phyloP scores from a whole-genome alignment of 805 yeast genomes.

The Saturnispora besseyi region DNA sequence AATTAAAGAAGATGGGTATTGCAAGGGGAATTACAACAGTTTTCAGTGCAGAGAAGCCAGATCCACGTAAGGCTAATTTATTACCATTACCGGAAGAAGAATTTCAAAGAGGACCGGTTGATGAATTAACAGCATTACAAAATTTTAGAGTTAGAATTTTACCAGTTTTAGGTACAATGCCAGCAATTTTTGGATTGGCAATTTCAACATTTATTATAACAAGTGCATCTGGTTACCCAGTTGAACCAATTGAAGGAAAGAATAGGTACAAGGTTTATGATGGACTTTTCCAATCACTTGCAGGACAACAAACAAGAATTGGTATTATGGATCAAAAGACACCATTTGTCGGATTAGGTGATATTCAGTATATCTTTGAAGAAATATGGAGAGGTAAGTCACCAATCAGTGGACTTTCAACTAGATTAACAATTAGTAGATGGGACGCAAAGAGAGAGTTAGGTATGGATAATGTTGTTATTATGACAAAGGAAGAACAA shows the following conservation, averaged over 20 bases:
- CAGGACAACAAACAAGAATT: slow-evolving; percentile 78
- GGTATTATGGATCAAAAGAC: slow-evolving; percentile 66
- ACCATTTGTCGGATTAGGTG: slow-evolving; percentile 56
- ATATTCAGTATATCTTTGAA: slow-evolving; percentile 75
- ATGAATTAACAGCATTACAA: slow-evolving; percentile 74
- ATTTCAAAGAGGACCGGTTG: slow-evolving; percentile 71
- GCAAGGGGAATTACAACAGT: slow-evolving; percentile 72
- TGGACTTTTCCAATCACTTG: slow-evolving; percentile 68
- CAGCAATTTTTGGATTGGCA: slow-evolving; percentile 90
- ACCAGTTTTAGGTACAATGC: slow-evolving; percentile 95
- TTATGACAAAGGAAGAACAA: slow-evolving; percentile 86
- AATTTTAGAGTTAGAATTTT: slow-evolving; percentile 90
- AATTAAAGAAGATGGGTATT: slow-evolving; percentile 74
- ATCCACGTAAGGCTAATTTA: slow-evolving; percentile 82
- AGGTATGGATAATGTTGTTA: slow-evolving; percentile 68
- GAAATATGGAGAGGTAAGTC: slow-evolving; percentile 92
- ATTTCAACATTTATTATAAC: slow-evolving; percentile 80
- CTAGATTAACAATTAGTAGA: slow-evolving; percentile 68
- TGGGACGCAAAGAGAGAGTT: slow-evolving; percentile 72
- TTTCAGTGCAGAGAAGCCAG: slow-evolving; percentile 93
- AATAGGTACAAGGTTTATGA: slow-evolving; percentile 81
- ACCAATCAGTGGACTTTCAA: slow-evolving; percentile 73
- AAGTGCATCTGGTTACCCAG: slow-evolving; percentile 75
- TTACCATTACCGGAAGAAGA: slow-evolving; percentile 81
- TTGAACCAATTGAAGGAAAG: slow-evolving; percentile 86